Evolutionary conservation across 352 stramenopile genomes (phyloP), one percentile per base, ranked within the genome.

Genomic region (Globisporangium nagaii): DNA sequence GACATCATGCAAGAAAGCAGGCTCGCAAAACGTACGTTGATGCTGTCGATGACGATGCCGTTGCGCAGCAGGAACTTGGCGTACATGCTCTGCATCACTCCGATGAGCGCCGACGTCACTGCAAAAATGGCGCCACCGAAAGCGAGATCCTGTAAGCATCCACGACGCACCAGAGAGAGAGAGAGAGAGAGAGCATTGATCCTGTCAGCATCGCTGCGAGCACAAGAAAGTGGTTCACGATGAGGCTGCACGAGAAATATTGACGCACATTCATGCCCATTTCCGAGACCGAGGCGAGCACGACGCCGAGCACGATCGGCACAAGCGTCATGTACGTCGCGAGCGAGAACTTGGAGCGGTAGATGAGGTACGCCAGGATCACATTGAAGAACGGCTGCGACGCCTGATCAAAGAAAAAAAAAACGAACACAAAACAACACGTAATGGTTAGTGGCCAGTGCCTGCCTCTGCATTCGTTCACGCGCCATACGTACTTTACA

Each of bases 51-150:
- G 17, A 94, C 66, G 22, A 84, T 88, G n/a, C 66, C 70, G 27
- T 79, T 86, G 30, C 84, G 80, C 22, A 94, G 63, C 8, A 94
- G 63, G 44, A 88, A 93, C 63, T 94, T 94, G 50, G 84, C 79
- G 48, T 90, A 94, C 84, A 94, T 94, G 60, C 84, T 94, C 62
- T 89, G 79, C 70, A 94, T 84, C 20, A 94, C 84, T 32, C 84
- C 82, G 24, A 92, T 66, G 43, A 94, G 56, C 8, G 84, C 79
- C 13, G 84, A 89, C 24, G 66, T 76, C 2, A 93, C 66, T 11
- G 84, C 84, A 54, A 90, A 93, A 39, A 88, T 63, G 13, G 76
- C 61, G 12, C 84, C 84, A 4, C 73, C 70, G 40, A 86, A 69
- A 0, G 82, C 84, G 30, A 94, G 63, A 30, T 92, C 66, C 81